Evolutionary conservation across 805 yeast species (phyloP), one percentile per base, ranked within the genome.

Genomic region (Metschnikowia henanensis): DNA sequence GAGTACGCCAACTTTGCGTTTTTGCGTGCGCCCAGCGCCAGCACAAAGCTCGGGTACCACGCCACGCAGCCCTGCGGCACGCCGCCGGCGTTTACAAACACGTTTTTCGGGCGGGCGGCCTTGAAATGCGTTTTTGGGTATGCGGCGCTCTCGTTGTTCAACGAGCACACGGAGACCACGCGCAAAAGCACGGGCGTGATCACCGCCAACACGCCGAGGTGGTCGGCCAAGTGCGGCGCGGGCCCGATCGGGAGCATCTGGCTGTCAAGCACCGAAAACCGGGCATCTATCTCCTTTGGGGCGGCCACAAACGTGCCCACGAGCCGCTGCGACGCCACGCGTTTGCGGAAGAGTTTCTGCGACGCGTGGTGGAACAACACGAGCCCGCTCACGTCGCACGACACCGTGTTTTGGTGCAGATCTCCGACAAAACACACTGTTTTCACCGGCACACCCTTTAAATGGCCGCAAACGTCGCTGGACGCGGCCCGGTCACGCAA

Each of bases 351-450:
- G 9, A 88, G 62, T 29, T 80, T 72, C 44, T 83, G 73, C 35
- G 75, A 68, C 0, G 84, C 84, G 54, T 78, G 77, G 59, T 91
- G 96, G 49, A 70, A 72, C 40, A 83, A 70, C 6, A 85, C 73
- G 48, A 79, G 49, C 4, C 75, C 74, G 5, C 70, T 57, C 1
- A 45, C 38, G 40, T 70, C 75, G 5, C 60, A 47, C 1, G 70
- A 56, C 4, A 70, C 53, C n/a, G 70, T 25, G 41, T 64, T 64
- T 26, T 53, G 46, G 37, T 55, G 54, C 51, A 54, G 60, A 16
- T 56, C 55, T 10, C 64, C 67, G 9, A 68, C 37, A 45, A 71
- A 66, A 13, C 50, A 35, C 8, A 70, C 50, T 7, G 46, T 23
- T 13, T 53, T 56, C 20, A 69, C 59, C 4, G 66, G 52, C 1